Base-by-base conservation (phyloP, 768 basidiomycete genomes). In the Sarcomyxa edulis region DNA sequence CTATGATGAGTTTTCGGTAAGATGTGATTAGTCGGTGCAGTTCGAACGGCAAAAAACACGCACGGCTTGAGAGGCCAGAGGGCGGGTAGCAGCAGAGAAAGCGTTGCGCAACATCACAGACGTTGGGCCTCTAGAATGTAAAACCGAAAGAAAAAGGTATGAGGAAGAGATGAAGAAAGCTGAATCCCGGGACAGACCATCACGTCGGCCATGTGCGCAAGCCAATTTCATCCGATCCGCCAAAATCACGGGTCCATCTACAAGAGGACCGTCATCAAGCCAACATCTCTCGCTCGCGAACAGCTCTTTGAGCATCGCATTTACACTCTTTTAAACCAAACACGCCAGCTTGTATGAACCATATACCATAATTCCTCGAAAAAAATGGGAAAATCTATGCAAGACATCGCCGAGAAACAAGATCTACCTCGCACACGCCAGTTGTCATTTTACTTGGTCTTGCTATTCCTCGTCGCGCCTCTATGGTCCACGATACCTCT, bases 71-170 rank as follows among this genome's bases (percentile, higher is more conserved):
- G 64, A 46, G 33, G 71, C 47, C 31, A 66, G 56, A 29, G 82
- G 74, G 44, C 82, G 81, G 37, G 72, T 61, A 43, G 70, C 69
- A 11, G 71, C 62, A 44, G 76, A 64, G 52, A 85, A 49, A 48
- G 75, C 74, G 65, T 72, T 78, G 66, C 80, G 80, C 57, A 88
- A 62, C 78, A 86, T 84, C 56, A 47, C 60, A 59, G 57, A 60
- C 53, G 59, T 52, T 53, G 54, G 50, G 44, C 42, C 49, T 47
- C 46, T 48, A 52, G 44, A 40, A 52, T 49, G 50, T 40, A 51
- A 54, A 53, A 54, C 49, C 29, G 37, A 37, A 28, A 45, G 37
- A 48, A 45, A 60, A n/a, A n/a, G n/a, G n/a, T n/a, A n/a, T n/a
- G n/a, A n/a, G n/a, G n/a, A n/a, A n/a, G n/a, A n/a, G n/a, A n/a